A percentile compares a stretch with the other conserved stretches of the same genome.
Conservation (phyloP, 1,284 basidiomycete genomes). For the Stereum hirsutum region DNA sequence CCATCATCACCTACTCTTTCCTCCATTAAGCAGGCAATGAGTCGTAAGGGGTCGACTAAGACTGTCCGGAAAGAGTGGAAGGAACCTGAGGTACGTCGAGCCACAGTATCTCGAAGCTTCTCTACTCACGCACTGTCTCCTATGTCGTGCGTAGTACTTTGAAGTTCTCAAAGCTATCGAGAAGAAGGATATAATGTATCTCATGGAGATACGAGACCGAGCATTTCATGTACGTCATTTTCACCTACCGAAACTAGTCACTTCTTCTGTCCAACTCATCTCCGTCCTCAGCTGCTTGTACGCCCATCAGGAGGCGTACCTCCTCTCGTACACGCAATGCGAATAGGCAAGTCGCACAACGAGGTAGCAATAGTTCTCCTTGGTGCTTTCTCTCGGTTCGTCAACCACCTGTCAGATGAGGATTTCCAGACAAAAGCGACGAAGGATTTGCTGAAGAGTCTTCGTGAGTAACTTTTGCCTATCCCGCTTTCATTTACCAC, state of each 20-base stretch:
- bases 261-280: constrained; percentile 4
- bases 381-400: constrained; percentile 74
- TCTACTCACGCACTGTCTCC: constrained; percentile 1
- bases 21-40: constrained; percentile 1
- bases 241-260: too few relatives aligned
- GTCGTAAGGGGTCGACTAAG: constrained; percentile 6
- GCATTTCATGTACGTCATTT: constrained; percentile 56
- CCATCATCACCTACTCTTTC: not conserved
- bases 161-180: constrained; percentile 72
- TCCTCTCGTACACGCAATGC: constrained; percentile 73
- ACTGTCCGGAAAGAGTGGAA: constrained; percentile 31
- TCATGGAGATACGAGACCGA: constrained; percentile 72
- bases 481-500: too few relatives aligned
- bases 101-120: not conserved
- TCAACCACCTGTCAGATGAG: constrained; percentile 68
- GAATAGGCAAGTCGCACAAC: constrained; percentile 62
- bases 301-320: constrained; percentile 67
- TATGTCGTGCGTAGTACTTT: constrained; percentile 61
- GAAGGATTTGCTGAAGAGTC: constrained; percentile 57
- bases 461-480: too few relatives aligned
- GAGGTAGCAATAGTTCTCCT: constrained; percentile 70
- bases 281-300: constrained; percentile 54
- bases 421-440: constrained; percentile 58
- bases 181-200: constrained; percentile 59
- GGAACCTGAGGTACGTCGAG: constrained; percentile 46